phyloP scores from a whole-genome alignment of 768 basidiomycete species.

The Cystoderma amianthinum region DNA sequence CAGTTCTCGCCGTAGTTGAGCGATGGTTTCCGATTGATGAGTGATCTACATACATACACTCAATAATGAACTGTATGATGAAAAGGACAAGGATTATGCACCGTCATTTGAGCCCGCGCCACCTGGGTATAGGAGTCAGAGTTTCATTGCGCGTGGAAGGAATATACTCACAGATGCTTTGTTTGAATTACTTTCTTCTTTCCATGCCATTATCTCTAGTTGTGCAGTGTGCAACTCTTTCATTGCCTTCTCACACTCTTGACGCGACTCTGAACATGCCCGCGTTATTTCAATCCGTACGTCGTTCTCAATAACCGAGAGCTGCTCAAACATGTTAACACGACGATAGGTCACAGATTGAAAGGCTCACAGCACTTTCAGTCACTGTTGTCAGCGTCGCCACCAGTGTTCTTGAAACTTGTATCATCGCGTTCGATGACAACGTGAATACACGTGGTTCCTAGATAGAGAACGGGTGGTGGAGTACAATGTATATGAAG shows the following conservation, averaged over 20 bases:
- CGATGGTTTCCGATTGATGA: slow-evolving; percentile 54
- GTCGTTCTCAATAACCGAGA: slow-evolving; percentile 49
- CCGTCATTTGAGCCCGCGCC: slow-evolving; percentile 50
- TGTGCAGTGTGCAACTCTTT: slow-evolving; percentile 36
- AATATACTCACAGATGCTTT: slow-evolving; percentile 41
- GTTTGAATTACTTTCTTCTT: slow-evolving; percentile 26
- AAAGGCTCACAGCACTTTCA: too few species aligned
- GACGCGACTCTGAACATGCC: slow-evolving; percentile 33
- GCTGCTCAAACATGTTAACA: too few species aligned
- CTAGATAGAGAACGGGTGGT: too few species aligned
- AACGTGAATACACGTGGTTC: too few species aligned
- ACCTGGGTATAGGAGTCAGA: slow-evolving; percentile 26
- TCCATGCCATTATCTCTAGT: slow-evolving; percentile 41
- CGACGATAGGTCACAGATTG: too few species aligned
- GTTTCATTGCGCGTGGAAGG: not conserved
- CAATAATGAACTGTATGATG: slow-evolving; percentile 4
- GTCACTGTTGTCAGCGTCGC: too few species aligned
- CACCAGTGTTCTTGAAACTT: too few species aligned
- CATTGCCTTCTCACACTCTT: slow-evolving; percentile 40
- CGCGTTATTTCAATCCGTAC: slow-evolving; percentile 46
- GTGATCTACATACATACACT: slow-evolving; percentile 30
- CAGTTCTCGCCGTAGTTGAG: slow-evolving; percentile 56
- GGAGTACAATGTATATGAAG: too few species aligned
- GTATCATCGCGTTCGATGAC: too few species aligned
- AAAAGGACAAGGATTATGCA: slow-evolving; percentile 19